Percentiles rank a stretch among this genome's conserved stretches.
Conservation (phyloP, 768 basidiomycete species). For the Pluteus cervinus region DNA sequence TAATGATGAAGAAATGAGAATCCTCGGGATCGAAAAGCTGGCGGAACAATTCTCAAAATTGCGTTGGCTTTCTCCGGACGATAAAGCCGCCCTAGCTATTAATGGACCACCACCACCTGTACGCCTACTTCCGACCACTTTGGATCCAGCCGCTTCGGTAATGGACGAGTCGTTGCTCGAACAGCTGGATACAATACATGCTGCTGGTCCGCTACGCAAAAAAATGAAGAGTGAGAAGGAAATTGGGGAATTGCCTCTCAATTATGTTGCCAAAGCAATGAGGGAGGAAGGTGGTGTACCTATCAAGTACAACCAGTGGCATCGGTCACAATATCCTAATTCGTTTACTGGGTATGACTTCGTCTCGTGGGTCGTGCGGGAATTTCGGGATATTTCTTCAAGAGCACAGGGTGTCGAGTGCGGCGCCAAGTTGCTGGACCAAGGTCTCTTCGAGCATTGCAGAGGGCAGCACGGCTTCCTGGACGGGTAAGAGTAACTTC, state of each 20-base stretch:
- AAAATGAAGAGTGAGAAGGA: conserved; percentile 77
- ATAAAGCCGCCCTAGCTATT: conserved; percentile 28
- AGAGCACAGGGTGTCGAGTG: conserved; percentile 75
- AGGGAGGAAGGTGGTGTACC: conserved; percentile 77
- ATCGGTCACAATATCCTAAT: conserved; percentile 63
- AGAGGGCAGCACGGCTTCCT: conserved; percentile 75
- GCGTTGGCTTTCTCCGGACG: conserved; percentile 69
- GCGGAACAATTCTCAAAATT: conserved; percentile 83
- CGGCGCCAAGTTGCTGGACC: conserved; percentile 70
- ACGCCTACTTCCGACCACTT: conserved; percentile 78
- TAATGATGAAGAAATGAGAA: conserved; percentile 80
- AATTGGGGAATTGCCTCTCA: conserved; percentile 57
- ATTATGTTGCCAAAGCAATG: conserved; percentile 76
- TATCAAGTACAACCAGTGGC: conserved; percentile 85
- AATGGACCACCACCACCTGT: conserved; percentile 45
- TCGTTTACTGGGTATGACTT: conserved; percentile 88
- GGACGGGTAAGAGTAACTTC: conserved; percentile 58
- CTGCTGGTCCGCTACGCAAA: conserved; percentile 66
- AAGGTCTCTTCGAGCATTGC: conserved; percentile 85
- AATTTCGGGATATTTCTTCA: conserved; percentile 84
- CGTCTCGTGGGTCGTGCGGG: conserved; percentile 87
- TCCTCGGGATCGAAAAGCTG: conserved; percentile 88
- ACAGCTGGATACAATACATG: conserved; percentile 77
- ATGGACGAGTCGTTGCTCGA: conserved; percentile 74
- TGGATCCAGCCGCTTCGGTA: conserved; percentile 75